Evolutionary conservation across 768 basidiomycete genomes (phyloP).

Genomic region (Tulasnella sp.): DNA sequence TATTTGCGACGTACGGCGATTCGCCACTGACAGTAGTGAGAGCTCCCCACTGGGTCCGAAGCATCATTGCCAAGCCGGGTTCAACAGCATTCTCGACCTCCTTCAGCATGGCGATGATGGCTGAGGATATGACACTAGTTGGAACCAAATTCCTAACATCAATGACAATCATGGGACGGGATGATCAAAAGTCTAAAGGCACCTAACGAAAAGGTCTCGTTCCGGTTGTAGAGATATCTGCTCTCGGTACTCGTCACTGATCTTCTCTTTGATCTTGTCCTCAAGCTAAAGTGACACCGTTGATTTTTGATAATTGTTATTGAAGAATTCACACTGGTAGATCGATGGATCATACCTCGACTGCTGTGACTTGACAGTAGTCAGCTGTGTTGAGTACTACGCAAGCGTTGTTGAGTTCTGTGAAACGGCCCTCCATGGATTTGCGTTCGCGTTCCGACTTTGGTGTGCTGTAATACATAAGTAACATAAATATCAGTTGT

Average conservation of each 20-base stretch:
- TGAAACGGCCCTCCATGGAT: slow-evolving; percentile 67
- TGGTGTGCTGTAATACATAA: background rate
- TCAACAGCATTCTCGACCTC: slow-evolving; percentile 85
- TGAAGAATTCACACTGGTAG: background rate
- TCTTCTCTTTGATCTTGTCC: slow-evolving; percentile 77
- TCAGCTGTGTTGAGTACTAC: slow-evolving; percentile 95
- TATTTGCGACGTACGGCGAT: slow-evolving; percentile 68
- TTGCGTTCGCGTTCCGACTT: slow-evolving; percentile 34
- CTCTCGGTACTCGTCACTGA: slow-evolving; percentile 64
- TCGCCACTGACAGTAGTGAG: slow-evolving; percentile 79
- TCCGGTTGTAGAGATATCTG: slow-evolving; percentile 76
- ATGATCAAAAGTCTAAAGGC: slow-evolving; percentile 21
- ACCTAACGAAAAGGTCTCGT: slow-evolving; percentile 85
- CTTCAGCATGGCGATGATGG: slow-evolving; percentile 65
- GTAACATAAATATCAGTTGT: background rate
- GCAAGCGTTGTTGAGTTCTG: slow-evolving; percentile 71
- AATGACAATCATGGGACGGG: background rate
- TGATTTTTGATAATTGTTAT: background rate
- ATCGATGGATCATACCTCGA: slow-evolving; percentile 45
- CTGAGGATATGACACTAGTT: slow-evolving; percentile 68
- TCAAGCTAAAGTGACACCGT: slow-evolving; percentile 51
- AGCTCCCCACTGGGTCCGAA: slow-evolving; percentile 66
- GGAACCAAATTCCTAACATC: background rate
- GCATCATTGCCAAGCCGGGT: slow-evolving; percentile 61
- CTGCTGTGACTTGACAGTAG: slow-evolving; percentile 86